A percentile compares a stretch with the other conserved stretches of the same genome.
These are phyloP conservation scores for Parsonsia alboflavescens DNA, from an alignment of 257 asterid genomes.

Conservation along the genomic window DNA sequence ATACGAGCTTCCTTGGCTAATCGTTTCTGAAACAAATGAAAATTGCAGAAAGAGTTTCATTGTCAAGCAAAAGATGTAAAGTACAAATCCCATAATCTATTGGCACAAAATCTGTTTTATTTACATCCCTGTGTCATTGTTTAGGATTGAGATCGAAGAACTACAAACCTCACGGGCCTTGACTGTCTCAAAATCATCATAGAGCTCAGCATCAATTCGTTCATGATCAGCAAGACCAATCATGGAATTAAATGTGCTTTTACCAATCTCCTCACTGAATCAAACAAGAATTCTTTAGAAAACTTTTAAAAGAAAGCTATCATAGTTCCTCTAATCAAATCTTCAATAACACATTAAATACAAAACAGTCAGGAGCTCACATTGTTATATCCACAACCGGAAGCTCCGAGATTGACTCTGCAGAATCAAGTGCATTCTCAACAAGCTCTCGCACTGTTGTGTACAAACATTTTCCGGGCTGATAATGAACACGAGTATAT, in stretches of 20 bases:
- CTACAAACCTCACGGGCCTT: slow-evolving; percentile 71
- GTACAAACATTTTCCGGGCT: slow-evolving; percentile 88
- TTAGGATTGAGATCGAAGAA: neutral
- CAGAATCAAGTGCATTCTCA: slow-evolving; percentile 94
- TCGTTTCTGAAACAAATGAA: slow-evolving; percentile 49
- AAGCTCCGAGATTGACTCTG: slow-evolving; percentile 81
- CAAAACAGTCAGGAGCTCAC: slow-evolving; percentile 31
- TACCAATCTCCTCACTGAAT: slow-evolving; percentile 77
- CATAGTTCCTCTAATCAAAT: neutral
- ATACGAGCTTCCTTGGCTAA: slow-evolving; percentile 89
- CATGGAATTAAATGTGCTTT: slow-evolving; percentile 65
- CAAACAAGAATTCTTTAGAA: neutral
- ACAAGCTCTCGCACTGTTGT: slow-evolving; percentile 93
- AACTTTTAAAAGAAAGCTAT: neutral
- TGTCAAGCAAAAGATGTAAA: neutral
- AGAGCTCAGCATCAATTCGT: slow-evolving; percentile 69
- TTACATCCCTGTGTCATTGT: neutral
- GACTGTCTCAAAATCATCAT: slow-evolving; percentile 82
- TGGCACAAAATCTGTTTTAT: neutral
- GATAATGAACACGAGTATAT: slow-evolving; percentile 13
- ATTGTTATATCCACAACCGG: slow-evolving; percentile 73
- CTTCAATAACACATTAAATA: neutral
- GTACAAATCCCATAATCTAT: neutral
- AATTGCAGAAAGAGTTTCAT: neutral
- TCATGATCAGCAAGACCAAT: slow-evolving; percentile 72